Evolutionary conservation across 345 rosid species (phyloP).

Genomic region (Camelina hispida): DNA sequence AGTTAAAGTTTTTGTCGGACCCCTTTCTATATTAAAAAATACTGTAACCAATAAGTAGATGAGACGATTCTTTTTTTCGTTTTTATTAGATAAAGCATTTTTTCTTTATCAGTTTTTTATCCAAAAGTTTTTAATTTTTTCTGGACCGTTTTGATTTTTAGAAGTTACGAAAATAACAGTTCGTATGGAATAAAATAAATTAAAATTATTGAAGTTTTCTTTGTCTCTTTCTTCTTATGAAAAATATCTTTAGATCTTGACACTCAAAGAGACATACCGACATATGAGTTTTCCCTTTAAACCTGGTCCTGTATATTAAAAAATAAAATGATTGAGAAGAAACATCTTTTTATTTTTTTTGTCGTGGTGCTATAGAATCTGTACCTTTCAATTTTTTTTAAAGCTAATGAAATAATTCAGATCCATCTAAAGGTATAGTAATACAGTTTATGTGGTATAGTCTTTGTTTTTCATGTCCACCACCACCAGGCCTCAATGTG

Average conservation of each 20-base stretch:
- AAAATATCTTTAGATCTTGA: conserved; percentile 31
- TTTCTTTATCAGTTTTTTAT: background rate
- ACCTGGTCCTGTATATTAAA: background rate
- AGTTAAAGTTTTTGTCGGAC: conserved; percentile 28
- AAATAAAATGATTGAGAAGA: conserved; percentile 22
- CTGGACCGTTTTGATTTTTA: conserved; percentile 20
- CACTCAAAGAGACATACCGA: conserved; percentile 24
- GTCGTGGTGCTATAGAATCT: background rate
- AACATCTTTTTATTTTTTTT: background rate
- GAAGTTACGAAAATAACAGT: conserved; percentile 17
- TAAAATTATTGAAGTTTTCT: background rate
- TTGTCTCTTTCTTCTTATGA: conserved; percentile 13
- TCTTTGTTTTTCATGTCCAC: background rate
- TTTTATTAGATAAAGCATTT: too few relatives aligned
- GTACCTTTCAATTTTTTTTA: background rate
- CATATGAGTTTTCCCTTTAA: conserved; percentile 21
- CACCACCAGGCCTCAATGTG: background rate
- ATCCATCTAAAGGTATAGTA: background rate
- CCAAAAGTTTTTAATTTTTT: background rate
- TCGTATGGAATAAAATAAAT: background rate
- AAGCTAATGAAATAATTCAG: background rate
- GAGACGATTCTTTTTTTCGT: conserved; percentile 5
- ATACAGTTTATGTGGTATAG: background rate
- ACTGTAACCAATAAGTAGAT: conserved; percentile 30
- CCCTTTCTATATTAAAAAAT: background rate